These are phyloP conservation scores for Pestalotiopsis sp. DNA, from an alignment of 2,329 filamentous ascomycete genomes.

Conservation along the genomic window DNA sequence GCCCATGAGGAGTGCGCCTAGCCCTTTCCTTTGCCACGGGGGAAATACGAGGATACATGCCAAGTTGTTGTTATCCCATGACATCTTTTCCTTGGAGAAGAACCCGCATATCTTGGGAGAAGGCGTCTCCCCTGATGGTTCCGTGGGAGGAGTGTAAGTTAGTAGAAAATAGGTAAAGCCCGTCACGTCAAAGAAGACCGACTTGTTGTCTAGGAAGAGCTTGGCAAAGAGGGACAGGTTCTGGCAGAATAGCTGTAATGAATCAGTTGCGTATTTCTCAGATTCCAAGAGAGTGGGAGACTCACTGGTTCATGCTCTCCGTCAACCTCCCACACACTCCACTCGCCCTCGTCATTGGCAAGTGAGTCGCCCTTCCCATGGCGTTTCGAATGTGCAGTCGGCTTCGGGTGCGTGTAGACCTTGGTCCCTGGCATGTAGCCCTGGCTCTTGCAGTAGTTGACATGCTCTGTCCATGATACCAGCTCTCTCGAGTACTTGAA, in stretches of 20 bases:
- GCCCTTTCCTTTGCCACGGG: slow-evolving; percentile 88
- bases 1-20: slow-evolving; percentile 88
- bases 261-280: slow-evolving; percentile 16
- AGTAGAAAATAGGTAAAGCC: slow-evolving; percentile 95
- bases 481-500: slow-evolving; percentile 84
- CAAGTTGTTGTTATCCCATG: slow-evolving; percentile 97
- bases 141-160: slow-evolving; percentile 66
- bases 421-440: slow-evolving; percentile 65
- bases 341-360: slow-evolving; percentile 61
- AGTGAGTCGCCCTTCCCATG: slow-evolving; percentile 26
- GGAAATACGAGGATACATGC: slow-evolving; percentile 96
- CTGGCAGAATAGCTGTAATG: slow-evolving; percentile 77
- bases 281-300: slow-evolving; percentile 19
- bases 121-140: slow-evolving; percentile 1
- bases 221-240: slow-evolving; percentile 96
- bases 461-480: slow-evolving; percentile 60
- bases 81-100: slow-evolving; percentile 98
- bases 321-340: slow-evolving; percentile 91
- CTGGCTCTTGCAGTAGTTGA: slow-evolving; percentile 57
- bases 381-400: slow-evolving; percentile 39
- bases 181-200: slow-evolving; percentile 94
- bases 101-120: slow-evolving; percentile 78
- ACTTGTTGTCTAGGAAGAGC: slow-evolving; percentile 97
- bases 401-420: slow-evolving; percentile 69
- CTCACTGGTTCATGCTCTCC: slow-evolving; percentile 78